These are phyloP conservation scores for Pseudogymnoascus sp. DNA, from an alignment of 2,329 filamentous ascomycete species.

Conservation along the genomic window DNA sequence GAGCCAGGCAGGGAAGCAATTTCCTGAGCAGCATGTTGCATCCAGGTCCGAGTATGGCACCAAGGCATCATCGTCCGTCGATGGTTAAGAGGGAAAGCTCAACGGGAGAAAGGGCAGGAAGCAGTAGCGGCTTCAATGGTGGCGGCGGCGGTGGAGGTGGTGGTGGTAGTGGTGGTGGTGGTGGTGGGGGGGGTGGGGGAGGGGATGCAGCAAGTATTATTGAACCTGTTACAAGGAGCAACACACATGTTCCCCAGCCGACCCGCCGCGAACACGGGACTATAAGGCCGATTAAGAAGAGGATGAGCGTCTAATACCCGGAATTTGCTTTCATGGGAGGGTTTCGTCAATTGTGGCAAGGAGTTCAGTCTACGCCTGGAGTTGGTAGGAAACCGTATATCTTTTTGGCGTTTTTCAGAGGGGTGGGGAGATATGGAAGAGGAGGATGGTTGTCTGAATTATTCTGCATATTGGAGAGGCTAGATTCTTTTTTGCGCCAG, in stretches of 20 bases:
- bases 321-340: not conserved
- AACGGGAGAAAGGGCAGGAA: not conserved
- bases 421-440: not conserved
- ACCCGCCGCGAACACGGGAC: not conserved
- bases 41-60: slow-evolving; percentile 20
- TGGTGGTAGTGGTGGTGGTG: not conserved
- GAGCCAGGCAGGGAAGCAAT: slow-evolving; percentile 14
- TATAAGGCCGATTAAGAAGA: not conserved
- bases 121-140: not conserved
- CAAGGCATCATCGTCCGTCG: not conserved
- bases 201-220: not conserved
- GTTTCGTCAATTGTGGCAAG: not conserved
- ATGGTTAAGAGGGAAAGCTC: not conserved
- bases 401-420: not conserved
- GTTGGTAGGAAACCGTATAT: not conserved
- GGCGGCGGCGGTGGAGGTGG: not conserved
- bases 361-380: not conserved
- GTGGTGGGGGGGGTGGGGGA: not conserved
- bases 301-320: not conserved
- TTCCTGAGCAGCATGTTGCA: slow-evolving; percentile 24
- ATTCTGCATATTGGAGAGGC: not conserved
- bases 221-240: slow-evolving; percentile 5
- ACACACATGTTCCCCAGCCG: slow-evolving; percentile 1
- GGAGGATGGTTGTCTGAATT: not conserved
- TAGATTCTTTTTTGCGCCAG: not conserved